Conservation (phyloP, 2,329 filamentous ascomycete genomes). For the Trichoderma endophyticum region DNA sequence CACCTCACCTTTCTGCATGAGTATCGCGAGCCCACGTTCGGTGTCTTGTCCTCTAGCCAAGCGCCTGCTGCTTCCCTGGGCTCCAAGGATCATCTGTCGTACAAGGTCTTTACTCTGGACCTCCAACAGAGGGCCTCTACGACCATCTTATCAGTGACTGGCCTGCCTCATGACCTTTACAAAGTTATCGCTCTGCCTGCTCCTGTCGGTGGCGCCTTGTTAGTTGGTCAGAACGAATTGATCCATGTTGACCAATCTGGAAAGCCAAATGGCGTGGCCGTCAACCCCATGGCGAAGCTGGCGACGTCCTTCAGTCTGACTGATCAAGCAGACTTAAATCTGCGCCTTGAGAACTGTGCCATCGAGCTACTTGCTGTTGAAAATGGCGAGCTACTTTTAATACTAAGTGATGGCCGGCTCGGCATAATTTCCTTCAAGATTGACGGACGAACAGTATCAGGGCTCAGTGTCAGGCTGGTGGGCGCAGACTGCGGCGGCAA, state of each 20-base stretch:
- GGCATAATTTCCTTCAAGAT: slow-evolving; percentile 77
- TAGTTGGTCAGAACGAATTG: slow-evolving; percentile 85
- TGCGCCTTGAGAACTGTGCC: slow-evolving; percentile 77
- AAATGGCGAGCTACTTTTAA: slow-evolving; percentile 78
- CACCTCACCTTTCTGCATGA: slow-evolving; percentile 93
- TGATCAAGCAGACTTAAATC: slow-evolving; percentile 77
- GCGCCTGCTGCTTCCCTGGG: slow-evolving; percentile 74
- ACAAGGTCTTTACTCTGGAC: slow-evolving; percentile 93
- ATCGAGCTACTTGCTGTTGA: slow-evolving; percentile 74
- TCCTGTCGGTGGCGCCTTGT: slow-evolving; percentile 82
- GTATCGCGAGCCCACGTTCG: slow-evolving; percentile 96
- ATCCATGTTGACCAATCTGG: slow-evolving; percentile 96
- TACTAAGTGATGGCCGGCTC: slow-evolving; percentile 71
- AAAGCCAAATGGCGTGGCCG: slow-evolving; percentile 85
- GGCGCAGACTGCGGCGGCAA: slow-evolving; percentile 59
- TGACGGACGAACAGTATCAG: slow-evolving; percentile 88
- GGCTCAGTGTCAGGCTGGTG: slow-evolving; percentile 69
- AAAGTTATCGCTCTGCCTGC: slow-evolving; percentile 77
- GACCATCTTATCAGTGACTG: slow-evolving; percentile 80
- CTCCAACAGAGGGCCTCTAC: slow-evolving; percentile 91
- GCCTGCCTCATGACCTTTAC: slow-evolving; percentile 83
- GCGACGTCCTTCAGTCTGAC: slow-evolving; percentile 79
- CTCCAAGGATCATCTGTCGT: slow-evolving; percentile 80
- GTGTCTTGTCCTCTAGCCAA: slow-evolving; percentile 77
- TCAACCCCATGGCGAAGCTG: slow-evolving; percentile 85